Evolutionary conservation across 192 early-diverging fungal genomes (phyloP).

Genomic region (Coemansia nantahalensis): DNA sequence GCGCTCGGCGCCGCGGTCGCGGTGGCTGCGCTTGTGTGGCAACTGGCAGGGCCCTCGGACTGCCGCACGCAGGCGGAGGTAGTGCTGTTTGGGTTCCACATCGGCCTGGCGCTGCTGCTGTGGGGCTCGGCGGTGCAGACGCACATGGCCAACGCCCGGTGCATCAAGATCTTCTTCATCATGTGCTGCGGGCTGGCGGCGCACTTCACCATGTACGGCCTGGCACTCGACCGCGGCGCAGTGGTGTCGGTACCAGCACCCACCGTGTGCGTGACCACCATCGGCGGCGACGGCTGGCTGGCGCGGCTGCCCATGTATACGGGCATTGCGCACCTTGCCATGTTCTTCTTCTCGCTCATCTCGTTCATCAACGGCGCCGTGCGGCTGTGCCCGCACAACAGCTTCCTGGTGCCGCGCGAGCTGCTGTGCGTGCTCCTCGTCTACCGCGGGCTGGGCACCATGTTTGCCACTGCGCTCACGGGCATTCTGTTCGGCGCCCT

Average conservation of each 20-base stretch:
- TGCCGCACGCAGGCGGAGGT: constrained; percentile 3
- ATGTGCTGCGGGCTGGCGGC: constrained; percentile 12
- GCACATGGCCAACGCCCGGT: constrained; percentile 19
- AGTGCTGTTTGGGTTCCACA: constrained; percentile 1
- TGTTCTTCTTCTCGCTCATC: constrained; percentile 25
- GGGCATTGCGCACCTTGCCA: constrained; percentile 9
- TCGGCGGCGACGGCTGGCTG: constrained; percentile 16
- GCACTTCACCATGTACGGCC: constrained; percentile 14
- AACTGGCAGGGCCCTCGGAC: background rate
- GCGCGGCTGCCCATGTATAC: constrained; percentile 15
- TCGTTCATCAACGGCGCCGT: constrained; percentile 31
- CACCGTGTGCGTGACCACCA: background rate
- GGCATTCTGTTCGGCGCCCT: constrained; percentile 8
- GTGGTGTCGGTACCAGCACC: too few relatives aligned
- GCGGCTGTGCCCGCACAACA: constrained; percentile 8
- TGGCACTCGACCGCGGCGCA: background rate
- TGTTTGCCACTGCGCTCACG: constrained; percentile 10
- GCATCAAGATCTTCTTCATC: constrained; percentile 37
- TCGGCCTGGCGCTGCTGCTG: constrained; percentile 16
- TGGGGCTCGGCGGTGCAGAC: constrained; percentile 29
- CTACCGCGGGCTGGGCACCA: constrained; percentile 26
- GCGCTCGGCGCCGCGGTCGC: constrained; percentile 5
- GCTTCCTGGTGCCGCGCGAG: constrained; percentile 20
- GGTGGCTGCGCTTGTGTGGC: background rate
- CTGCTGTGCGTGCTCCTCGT: constrained; percentile 11